Evolutionary conservation across 306 rosid species (phyloP), one percentile per base, ranked within the genome.

Genomic region (Malus asiatica): DNA sequence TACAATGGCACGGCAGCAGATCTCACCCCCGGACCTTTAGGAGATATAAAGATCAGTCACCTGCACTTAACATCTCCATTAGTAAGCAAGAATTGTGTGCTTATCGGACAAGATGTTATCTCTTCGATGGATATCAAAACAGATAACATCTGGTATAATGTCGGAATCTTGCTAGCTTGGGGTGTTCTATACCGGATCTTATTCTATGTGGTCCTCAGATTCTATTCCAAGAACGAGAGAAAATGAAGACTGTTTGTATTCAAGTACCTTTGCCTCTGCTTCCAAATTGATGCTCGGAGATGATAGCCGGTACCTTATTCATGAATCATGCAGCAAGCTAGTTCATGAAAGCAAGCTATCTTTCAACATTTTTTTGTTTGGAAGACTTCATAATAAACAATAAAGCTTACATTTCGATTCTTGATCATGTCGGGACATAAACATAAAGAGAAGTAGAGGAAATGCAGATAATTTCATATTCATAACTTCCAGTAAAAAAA

Each of bases 171-270:
- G 83, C 93, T 91, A 32, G 98, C 93, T 68, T 91, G 97, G 98
- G 97, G 97, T 53, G 89, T 89, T 76, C 96, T 90, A 52, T 91
- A 90, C 80, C 81, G 96, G 77, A 74, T 94, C 68, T 80, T 90
- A 71, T 94, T 94, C 89, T 90, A 91, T 77, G 67, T 90, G 88
- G 93, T 94, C 73, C 85, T 93, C 76, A 90, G 98, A 83, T 93
- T 93, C 81, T 91, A 94, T 74, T 91, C 96, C 87, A 87, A 94
- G 84, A 91, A 88, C 65, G 94, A 85, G 75, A 91, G 98, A 71
- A 91, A 94, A 79, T 91, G 80, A 88, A 53, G 14, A 51, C 25
- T 53, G 71, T 3, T 2, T 32, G 32, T 33, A n/a, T 29, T 11
- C 32, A 59, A 6, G 19, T 59, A 15, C 46, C 52, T 11, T 23